A percentile compares a stretch with the other conserved stretches of the same genome.
Evolutionary conservation across 768 basidiomycete species (phyloP).

Genomic region (Boletellus emodensis): DNA sequence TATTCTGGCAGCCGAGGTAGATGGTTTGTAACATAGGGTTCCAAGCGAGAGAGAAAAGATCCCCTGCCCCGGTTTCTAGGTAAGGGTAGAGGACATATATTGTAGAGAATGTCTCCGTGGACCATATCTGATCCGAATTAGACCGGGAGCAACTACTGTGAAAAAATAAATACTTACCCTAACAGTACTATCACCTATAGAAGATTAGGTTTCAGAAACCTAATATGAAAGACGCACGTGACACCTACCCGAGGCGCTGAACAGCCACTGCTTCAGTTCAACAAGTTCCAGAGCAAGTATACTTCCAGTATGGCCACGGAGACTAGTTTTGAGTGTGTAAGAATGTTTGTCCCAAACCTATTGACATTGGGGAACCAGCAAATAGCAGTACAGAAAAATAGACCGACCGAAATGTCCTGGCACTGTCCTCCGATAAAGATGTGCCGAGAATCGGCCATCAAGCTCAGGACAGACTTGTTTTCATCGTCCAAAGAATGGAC

Average conservation of each 20-base stretch:
- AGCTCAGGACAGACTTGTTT: constrained; percentile 66
- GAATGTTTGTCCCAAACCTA: constrained; percentile 85
- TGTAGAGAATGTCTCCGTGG: constrained; percentile 57
- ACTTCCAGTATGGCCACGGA: constrained; percentile 81
- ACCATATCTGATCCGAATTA: constrained; percentile 64
- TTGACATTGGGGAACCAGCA: not conserved
- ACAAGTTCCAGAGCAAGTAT: constrained; percentile 78
- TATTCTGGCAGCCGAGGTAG: constrained; percentile 90
- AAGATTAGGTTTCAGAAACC: constrained; percentile 6
- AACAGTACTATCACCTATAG: constrained; percentile 80
- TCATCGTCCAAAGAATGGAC: constrained; percentile 70
- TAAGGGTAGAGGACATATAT: constrained; percentile 77
- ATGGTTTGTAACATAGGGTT: constrained; percentile 62
- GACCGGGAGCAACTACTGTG: not conserved
- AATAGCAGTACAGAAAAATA: not conserved
- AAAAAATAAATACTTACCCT: constrained; percentile 46
- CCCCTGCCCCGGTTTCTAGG: constrained; percentile 76
- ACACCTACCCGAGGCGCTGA: constrained; percentile 79
- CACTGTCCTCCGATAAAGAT: constrained; percentile 85
- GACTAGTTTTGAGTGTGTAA: constrained; percentile 61
- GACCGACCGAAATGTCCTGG: constrained; percentile 66
- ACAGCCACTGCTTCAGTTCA: constrained; percentile 74
- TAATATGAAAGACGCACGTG: not conserved
- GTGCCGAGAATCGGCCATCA: constrained; percentile 66
- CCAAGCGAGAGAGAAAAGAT: constrained; percentile 85